Conservation (phyloP, 176 grass and related monocot genomes). For the Microstegium vimineum region DNA sequence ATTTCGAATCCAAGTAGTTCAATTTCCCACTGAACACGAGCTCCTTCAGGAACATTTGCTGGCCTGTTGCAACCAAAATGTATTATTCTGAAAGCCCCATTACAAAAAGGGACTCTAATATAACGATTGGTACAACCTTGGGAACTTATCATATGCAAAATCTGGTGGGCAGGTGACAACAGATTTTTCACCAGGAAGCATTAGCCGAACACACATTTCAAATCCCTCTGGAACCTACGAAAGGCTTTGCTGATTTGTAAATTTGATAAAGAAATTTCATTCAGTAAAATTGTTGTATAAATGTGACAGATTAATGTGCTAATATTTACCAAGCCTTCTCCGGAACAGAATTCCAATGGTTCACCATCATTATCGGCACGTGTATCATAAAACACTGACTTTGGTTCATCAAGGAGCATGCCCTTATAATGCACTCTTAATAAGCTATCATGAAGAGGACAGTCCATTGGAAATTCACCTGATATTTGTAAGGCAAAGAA, state of each 20-base stretch:
- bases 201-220: slow-evolving; percentile 95
- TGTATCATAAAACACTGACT: slow-evolving; percentile 94
- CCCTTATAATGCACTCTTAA: slow-evolving; percentile 95
- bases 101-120: slow-evolving; percentile 25
- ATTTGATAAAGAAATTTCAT: neutral
- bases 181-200: slow-evolving; percentile 97
- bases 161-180: slow-evolving; percentile 88
- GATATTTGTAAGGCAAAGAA: slow-evolving; percentile 21
- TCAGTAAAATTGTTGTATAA: neutral
- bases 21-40: slow-evolving; percentile 88
- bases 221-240: slow-evolving; percentile 91
- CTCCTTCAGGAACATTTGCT: slow-evolving; percentile 90
- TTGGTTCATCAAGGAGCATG: slow-evolving; percentile 82
- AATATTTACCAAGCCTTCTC: slow-evolving; percentile 85
- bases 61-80: slow-evolving; percentile 52
- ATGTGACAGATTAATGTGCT: neutral
- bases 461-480: slow-evolving; percentile 99
- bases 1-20: slow-evolving; percentile 92
- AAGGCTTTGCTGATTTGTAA: slow-evolving; percentile 10
- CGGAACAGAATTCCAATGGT: slow-evolving; percentile 95
- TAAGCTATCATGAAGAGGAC: slow-evolving; percentile 98
- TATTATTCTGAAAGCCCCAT: slow-evolving; percentile 23
- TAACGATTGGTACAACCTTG: slow-evolving; percentile 56
- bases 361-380: slow-evolving; percentile 76
- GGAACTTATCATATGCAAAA: slow-evolving; percentile 98